A percentile compares a stretch with the other conserved stretches of the same genome.
These are phyloP conservation scores for Ceratocystis cubensis DNA, from an alignment of 2,329 filamentous ascomycete genomes.

Conservation along the genomic window DNA sequence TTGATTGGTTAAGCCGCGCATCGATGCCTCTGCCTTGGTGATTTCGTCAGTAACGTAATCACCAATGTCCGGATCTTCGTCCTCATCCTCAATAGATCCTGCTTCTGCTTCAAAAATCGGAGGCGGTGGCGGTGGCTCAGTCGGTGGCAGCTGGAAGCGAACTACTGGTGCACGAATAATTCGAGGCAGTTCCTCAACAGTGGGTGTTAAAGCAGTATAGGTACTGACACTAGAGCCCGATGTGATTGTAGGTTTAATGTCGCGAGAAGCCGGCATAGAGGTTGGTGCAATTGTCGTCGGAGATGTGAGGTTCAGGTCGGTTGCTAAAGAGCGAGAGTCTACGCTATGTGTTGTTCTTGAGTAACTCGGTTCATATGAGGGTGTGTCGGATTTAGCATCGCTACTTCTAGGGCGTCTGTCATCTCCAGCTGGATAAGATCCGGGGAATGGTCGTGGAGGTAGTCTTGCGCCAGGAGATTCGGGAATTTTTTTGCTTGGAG, in stretches of 20 bases:
- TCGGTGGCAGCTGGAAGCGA: conserved; percentile 33
- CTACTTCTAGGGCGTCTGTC: conserved; percentile 41
- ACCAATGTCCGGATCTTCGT: conserved; percentile 45
- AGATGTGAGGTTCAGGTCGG: conserved; percentile 4
- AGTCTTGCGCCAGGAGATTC: conserved; percentile 42
- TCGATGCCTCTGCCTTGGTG: conserved; percentile 37
- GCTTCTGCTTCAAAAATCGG: conserved; percentile 21
- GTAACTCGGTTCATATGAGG: background rate
- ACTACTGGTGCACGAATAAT: conserved; percentile 27
- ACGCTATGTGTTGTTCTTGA: background rate
- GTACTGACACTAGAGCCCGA: background rate
- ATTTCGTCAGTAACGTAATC: conserved; percentile 45
- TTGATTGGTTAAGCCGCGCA: conserved; percentile 35
- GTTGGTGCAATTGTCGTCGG: conserved; percentile 10
- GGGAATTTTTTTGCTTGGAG: conserved; percentile 35
- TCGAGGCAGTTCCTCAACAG: conserved; percentile 21
- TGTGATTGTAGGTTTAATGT: conserved; percentile 4
- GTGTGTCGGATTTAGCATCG: conserved; percentile 35
- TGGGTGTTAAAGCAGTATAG: background rate
- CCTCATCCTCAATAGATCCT: conserved; percentile 28
- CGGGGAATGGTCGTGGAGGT: conserved; percentile 16
- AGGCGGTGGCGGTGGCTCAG: conserved; percentile 25
- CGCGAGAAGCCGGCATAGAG: background rate
- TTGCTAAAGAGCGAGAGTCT: background rate
- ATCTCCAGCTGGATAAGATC: conserved; percentile 28